phyloP scores from a whole-genome alignment of 176 grass and related monocot species.

The Rhynchospora breviuscula region DNA sequence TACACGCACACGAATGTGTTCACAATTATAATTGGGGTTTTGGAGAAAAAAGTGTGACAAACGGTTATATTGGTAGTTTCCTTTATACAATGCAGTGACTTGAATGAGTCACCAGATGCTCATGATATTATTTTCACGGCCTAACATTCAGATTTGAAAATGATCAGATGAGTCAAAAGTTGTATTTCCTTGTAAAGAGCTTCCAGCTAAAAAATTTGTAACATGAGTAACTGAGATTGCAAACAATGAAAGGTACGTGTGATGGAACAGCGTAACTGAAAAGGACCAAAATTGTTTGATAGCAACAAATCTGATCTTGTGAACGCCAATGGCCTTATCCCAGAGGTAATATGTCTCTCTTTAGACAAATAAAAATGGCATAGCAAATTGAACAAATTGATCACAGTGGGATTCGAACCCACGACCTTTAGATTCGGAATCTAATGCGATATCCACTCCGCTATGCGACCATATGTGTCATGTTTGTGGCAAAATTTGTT shows the following conservation, averaged over 20 bases:
- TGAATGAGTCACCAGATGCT: not conserved
- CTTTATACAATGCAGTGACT: not conserved
- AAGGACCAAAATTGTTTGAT: slow-evolving; percentile 41
- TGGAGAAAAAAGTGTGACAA: not conserved
- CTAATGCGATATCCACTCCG: slow-evolving; percentile 99
- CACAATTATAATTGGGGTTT: not conserved
- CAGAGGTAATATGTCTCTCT: not conserved
- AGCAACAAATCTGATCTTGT: slow-evolving; percentile 22
- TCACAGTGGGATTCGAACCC: slow-evolving; percentile 99
- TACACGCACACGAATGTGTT: too few relatives aligned
- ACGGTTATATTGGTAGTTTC: not conserved
- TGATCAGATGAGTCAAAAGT: not conserved
- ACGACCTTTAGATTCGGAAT: slow-evolving; percentile 99
- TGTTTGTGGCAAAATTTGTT: not conserved
- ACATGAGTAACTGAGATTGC: not conserved
- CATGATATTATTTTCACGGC: not conserved
- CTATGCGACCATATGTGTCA: slow-evolving; percentile 66
- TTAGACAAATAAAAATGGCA: not conserved
- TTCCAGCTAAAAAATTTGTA: not conserved
- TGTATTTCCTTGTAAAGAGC: not conserved
- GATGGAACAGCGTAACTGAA: not conserved
- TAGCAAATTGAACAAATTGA: slow-evolving; percentile 20
- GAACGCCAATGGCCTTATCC: slow-evolving; percentile 19
- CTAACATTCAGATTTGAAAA: not conserved
- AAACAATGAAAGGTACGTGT: not conserved